Evolutionary conservation across 2,329 filamentous ascomycete genomes (phyloP), one percentile per base, ranked within the genome.

Genomic region (Penicillium sp.): DNA sequence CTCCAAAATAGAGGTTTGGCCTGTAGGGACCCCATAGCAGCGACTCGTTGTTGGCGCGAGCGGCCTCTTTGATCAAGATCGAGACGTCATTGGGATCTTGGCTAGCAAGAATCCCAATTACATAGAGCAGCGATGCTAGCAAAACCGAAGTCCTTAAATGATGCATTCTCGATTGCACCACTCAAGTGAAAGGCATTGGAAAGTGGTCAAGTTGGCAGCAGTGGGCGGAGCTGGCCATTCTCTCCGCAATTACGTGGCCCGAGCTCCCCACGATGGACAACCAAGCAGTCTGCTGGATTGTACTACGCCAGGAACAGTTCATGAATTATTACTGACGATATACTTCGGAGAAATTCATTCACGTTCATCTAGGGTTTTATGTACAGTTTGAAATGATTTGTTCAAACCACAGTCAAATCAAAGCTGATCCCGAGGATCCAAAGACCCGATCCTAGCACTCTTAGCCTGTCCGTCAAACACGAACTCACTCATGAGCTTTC

Each of bases 21-120:
- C 91, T 87, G 79, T 98, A 99, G 1, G 95, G 92, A 0, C 95
- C 95, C 95, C 95, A 99, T 80, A 98, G 83, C 68, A 99, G 82
- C 70, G 89, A 94, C 71, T 96, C 85, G 76, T 98, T 96, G 66
- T 81, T 84, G 24, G 81, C 79, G 69, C 69, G 75, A 27, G 73
- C 73, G 49, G 78, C 69, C 66, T 81, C 79, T 60, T 73, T 72
- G 58, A 69, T 70, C 59, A 77, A 63, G 52, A 71, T 53, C 24
- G 75, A 73, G 35, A 70, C 69, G 69, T 77, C 73, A 54, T 70
- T 66, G 36, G 67, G 55, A 54, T 69, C 68, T 61, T 64, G 61
- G 50, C 47, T 64, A 40, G 71, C 71, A 60, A 68, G 44, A 52
- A 69, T 64, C 50, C 70, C 72, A 68, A 64, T 63, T 54, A 66